Evolutionary conservation across 371 early-diverging fungal species (phyloP).

Genomic region (Fennellomyces sp.): DNA sequence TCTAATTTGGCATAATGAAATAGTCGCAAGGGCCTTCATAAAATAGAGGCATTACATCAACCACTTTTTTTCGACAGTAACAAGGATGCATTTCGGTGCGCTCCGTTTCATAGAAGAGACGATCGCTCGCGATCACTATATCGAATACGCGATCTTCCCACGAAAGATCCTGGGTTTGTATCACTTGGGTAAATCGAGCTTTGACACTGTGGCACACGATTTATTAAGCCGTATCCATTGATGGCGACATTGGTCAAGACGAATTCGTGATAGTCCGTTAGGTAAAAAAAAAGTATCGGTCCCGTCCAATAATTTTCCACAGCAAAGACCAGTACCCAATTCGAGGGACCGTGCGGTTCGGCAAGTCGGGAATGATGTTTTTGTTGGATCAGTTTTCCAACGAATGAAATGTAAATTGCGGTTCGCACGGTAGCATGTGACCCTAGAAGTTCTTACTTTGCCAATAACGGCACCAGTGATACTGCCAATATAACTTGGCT

Average conservation of each 20-base stretch:
- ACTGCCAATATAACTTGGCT: conserved; percentile 49
- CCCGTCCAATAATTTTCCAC: conserved; percentile 45
- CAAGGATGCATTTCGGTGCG: conserved; percentile 46
- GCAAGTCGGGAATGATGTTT: conserved; percentile 36
- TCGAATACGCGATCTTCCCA: conserved; percentile 34
- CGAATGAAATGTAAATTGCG: background rate
- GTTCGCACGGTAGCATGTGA: background rate
- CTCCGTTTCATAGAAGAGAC: conserved; percentile 52
- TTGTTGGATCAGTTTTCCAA: conserved; percentile 44
- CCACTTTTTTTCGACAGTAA: conserved; percentile 37
- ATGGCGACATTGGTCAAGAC: conserved; percentile 48
- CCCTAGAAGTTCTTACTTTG: conserved; percentile 35
- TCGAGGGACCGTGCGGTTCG: conserved; percentile 27
- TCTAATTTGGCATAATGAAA: conserved; percentile 43
- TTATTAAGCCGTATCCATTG: conserved; percentile 39
- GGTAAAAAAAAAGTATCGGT: no score
- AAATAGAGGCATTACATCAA: conserved; percentile 46
- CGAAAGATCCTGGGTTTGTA: conserved; percentile 11
- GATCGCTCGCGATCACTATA: conserved; percentile 49
- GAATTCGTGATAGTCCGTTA: conserved; percentile 53
- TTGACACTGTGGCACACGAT: conserved; percentile 26
- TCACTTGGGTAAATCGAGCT: conserved; percentile 45
- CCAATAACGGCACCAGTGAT: conserved; percentile 51
- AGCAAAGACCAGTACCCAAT: conserved; percentile 49
- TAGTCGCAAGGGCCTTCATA: conserved; percentile 45